Evolutionary conservation across 306 rosid species (phyloP).

Genomic region (Neltuma alba): DNA sequence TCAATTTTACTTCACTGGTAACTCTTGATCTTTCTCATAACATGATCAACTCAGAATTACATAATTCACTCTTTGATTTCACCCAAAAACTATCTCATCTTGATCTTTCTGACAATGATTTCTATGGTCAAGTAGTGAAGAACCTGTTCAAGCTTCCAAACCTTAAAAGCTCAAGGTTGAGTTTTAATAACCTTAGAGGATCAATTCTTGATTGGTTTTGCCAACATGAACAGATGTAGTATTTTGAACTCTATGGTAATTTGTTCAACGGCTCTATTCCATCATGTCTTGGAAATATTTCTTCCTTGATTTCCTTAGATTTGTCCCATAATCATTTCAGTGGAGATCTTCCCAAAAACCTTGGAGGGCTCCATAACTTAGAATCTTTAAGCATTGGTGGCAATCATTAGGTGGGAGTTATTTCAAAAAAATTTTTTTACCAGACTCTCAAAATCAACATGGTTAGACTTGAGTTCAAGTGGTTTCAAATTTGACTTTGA

Average conservation of each 20-base stretch:
- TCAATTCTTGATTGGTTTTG: background rate
- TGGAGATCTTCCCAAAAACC: background rate
- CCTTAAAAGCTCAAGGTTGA: background rate
- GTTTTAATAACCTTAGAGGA: background rate
- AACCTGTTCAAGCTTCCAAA: background rate
- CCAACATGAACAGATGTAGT: background rate
- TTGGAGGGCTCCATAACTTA: background rate
- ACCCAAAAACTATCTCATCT: background rate
- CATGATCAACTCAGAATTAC: background rate
- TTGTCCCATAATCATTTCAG: background rate
- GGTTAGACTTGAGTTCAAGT: background rate
- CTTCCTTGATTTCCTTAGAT: background rate
- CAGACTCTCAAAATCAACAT: background rate
- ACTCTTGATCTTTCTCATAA: background rate
- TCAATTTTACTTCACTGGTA: background rate
- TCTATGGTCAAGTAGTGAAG: background rate
- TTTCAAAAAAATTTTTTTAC: background rate
- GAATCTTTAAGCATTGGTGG: background rate
- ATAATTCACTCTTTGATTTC: background rate
- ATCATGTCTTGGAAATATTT: background rate
- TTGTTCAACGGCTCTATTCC: background rate
- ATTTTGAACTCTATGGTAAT: background rate
- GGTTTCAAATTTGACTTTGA: background rate
- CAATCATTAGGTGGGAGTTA: background rate
- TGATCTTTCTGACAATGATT: background rate